Percentiles rank a stretch among this genome's conserved stretches.
Conservation (phyloP, 768 basidiomycete genomes). For the Hygrocybe coccinea region DNA sequence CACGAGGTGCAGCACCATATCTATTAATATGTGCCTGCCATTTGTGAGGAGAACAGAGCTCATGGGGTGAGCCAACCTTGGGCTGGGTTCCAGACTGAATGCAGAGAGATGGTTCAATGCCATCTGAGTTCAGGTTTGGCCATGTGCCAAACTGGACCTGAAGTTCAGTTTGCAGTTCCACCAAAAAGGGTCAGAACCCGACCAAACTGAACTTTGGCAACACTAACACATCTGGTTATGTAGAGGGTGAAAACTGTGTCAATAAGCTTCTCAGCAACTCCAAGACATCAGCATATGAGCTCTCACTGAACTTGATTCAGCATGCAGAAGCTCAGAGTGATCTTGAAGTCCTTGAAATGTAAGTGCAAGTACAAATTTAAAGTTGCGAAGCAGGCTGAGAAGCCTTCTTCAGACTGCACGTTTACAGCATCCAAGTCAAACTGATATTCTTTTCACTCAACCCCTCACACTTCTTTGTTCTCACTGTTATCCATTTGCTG, state of each 20-base stretch:
- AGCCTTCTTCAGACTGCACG: slow-evolving; percentile 20
- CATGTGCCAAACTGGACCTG: too few species aligned
- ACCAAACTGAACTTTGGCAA: too few species aligned
- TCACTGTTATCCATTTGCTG: slow-evolving; percentile 28
- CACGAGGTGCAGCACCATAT: too few species aligned
- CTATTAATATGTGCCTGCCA: too few species aligned
- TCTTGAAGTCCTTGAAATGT: slow-evolving; percentile 23
- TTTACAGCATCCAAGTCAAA: slow-evolving; percentile 19
- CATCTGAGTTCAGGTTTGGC: too few species aligned
- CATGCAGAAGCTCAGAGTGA: slow-evolving; percentile 24
- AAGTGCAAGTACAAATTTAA: slow-evolving; percentile 1
- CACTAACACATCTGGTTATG: slow-evolving; percentile 31
- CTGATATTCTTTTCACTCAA: slow-evolving; percentile 26
- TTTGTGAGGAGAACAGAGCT: too few species aligned
- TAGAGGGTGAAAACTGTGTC: slow-evolving; percentile 28
- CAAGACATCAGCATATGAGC: slow-evolving; percentile 12
- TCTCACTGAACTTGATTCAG: slow-evolving; percentile 12
- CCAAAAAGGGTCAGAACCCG: too few species aligned
- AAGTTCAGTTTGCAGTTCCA: too few species aligned
- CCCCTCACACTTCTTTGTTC: slow-evolving; percentile 21
- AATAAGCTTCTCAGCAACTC: slow-evolving; percentile 24
- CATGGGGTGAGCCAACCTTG: too few species aligned
- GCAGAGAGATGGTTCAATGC: too few species aligned
- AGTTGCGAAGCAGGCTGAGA: not conserved
- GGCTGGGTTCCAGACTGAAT: too few species aligned